phyloP scores from a whole-genome alignment of 495 filamentous ascomycete genomes.

The Neurospora tetrasperma region DNA sequence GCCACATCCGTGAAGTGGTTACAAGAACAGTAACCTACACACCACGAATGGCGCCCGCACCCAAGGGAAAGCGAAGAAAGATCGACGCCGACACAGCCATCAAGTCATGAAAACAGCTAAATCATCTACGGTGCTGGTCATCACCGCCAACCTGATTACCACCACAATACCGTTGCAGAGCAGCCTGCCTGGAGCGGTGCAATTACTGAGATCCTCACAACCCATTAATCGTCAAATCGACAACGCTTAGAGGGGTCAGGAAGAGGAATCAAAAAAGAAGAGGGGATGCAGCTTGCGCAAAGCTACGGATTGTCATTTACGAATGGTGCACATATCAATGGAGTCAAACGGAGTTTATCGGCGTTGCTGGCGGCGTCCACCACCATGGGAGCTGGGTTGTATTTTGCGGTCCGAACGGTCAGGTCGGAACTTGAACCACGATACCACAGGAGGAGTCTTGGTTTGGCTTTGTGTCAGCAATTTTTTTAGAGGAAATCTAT shows the following conservation, averaged over 20 bases:
- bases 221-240: background rate
- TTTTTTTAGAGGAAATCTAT: background rate
- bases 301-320: slow-evolving; percentile 3
- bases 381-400: background rate
- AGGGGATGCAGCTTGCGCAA: background rate
- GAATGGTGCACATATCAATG: slow-evolving; percentile 8
- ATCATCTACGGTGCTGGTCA: slow-evolving; percentile 14
- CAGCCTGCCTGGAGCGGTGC: background rate
- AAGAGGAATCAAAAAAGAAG: slow-evolving; percentile 1
- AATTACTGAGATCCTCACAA: background rate
- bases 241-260: background rate
- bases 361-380: slow-evolving; percentile 18
- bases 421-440: background rate
- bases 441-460: background rate
- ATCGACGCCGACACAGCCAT: slow-evolving; percentile 39
- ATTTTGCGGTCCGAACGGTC: background rate
- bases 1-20: slow-evolving; percentile 57
- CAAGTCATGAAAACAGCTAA: slow-evolving; percentile 14
- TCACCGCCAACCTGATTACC: slow-evolving; percentile 5
- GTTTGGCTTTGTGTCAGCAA: background rate
- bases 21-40: slow-evolving; percentile 70
- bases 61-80: slow-evolving; percentile 67
- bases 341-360: slow-evolving; percentile 9
- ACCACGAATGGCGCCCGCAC: slow-evolving; percentile 56
- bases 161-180: background rate